Evolutionary conservation across 352 stramenopile genomes (phyloP).

Genomic region (Hyaloperonospora arabidopsidis): DNA sequence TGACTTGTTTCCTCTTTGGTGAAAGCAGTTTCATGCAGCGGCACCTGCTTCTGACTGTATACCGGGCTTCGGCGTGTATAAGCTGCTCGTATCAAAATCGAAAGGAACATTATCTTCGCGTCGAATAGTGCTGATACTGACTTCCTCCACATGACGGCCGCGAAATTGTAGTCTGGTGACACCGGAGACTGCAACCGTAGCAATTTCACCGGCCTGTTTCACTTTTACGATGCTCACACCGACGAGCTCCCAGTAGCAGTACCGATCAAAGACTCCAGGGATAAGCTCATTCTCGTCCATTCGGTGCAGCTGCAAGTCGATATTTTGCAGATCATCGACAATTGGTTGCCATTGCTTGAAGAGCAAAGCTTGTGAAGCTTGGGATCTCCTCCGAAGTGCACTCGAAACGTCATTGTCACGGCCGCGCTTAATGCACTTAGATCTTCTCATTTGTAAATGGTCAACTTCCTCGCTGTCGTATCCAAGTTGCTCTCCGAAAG

Average conservation of each 20-base stretch:
- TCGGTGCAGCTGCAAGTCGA: conserved; percentile 26
- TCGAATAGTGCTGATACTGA: conserved; percentile 11
- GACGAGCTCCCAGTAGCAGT: conserved; percentile 27
- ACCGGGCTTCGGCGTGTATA: conserved; percentile 1
- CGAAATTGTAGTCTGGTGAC: conserved; percentile 27
- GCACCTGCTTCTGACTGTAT: not conserved
- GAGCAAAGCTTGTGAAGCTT: conserved; percentile 12
- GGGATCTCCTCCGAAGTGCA: not conserved
- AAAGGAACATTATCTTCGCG: conserved; percentile 15
- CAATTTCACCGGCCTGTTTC: conserved; percentile 17
- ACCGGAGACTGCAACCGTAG: conserved; percentile 15
- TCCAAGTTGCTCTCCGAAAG: not conserved
- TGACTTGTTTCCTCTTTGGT: too few relatives aligned
- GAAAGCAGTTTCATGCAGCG: not conserved
- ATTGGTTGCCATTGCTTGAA: conserved; percentile 30
- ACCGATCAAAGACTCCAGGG: conserved; percentile 8
- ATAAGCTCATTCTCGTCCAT: conserved; percentile 13
- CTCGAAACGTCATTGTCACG: conserved; percentile 13
- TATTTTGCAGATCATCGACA: conserved; percentile 31
- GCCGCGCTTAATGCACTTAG: conserved; percentile 12
- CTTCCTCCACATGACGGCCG: conserved; percentile 9
- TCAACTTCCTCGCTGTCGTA: not conserved
- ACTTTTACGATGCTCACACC: conserved; percentile 15
- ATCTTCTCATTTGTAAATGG: not conserved
- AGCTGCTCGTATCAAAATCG: conserved; percentile 2